phyloP scores from a whole-genome alignment of 1,284 basidiomycete genomes.

The Cutaneotrichosporon sp. region DNA sequence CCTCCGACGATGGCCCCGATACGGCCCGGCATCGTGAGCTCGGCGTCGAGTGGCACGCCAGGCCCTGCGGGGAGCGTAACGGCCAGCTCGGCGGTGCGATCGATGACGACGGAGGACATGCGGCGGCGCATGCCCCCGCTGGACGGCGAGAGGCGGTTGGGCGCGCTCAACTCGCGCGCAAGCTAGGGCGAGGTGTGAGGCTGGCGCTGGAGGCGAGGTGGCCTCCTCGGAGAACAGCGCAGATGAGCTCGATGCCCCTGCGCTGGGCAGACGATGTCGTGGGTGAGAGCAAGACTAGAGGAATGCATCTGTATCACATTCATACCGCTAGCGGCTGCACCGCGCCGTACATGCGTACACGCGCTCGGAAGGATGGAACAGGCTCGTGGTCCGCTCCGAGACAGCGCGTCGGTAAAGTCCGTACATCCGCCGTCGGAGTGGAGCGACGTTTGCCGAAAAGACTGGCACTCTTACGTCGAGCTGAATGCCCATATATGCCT shows the following conservation, averaged over 20 bases:
- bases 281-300: neutral
- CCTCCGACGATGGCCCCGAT: neutral
- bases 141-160: neutral
- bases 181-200: neutral
- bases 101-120: neutral
- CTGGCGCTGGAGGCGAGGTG: neutral
- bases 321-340: no score
- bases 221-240: no score
- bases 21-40: neutral
- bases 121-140: conserved; percentile 3
- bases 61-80: neutral
- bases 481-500: conserved; percentile 5
- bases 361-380: neutral
- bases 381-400: neutral
- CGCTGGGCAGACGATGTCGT: neutral
- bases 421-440: neutral
- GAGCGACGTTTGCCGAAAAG: neutral
- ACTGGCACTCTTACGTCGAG: no score
- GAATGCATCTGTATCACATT: neutral
- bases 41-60: neutral
- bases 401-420: neutral
- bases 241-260: no score
- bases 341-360: no score
- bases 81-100: neutral
- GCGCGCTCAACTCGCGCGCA: neutral